These are phyloP conservation scores for Lactarius hatsudake DNA, from an alignment of 768 basidiomycete genomes.

Conservation along the genomic window DNA sequence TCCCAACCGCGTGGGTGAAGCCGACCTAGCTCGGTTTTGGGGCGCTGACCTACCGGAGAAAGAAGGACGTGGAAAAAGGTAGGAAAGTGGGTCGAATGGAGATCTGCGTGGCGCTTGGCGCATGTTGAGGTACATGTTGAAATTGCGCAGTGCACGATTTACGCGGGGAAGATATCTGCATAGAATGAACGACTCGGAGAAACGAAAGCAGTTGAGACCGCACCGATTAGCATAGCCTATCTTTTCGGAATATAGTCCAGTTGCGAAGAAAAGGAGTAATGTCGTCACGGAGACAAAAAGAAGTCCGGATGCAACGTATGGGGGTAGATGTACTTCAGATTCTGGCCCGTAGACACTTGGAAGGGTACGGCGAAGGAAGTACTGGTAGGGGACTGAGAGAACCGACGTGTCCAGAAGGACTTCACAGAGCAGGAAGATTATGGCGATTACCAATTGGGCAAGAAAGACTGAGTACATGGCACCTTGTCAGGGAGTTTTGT, in stretches of 20 bases:
- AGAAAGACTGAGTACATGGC: constrained; percentile 60
- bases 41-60: constrained; percentile 32
- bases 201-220: constrained; percentile 34
- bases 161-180: constrained; percentile 93
- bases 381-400: constrained; percentile 59
- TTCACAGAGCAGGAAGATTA: constrained; percentile 71
- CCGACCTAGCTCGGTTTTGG: constrained; percentile 40
- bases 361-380: constrained; percentile 46
- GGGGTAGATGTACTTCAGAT: constrained; percentile 51
- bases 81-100: constrained; percentile 51
- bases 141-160: constrained; percentile 83
- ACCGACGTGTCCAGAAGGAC: constrained; percentile 70
- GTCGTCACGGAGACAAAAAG: constrained; percentile 89
- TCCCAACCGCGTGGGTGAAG: constrained; percentile 35
- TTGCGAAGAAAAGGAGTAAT: constrained; percentile 91
- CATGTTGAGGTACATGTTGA: constrained; percentile 98
- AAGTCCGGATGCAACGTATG: constrained; percentile 75
- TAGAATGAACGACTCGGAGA: constrained; percentile 13
- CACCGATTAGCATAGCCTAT: constrained; percentile 95
- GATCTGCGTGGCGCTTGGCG: constrained; percentile 72
- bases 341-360: constrained; percentile 49
- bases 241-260: constrained; percentile 94
- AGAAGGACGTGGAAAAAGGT: constrained; percentile 52
- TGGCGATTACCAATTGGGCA: constrained; percentile 59
- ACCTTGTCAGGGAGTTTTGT: constrained; percentile 1